Evolutionary conservation across 345 rosid species (phyloP).

Genomic region (Geranium rotundifolium): DNA sequence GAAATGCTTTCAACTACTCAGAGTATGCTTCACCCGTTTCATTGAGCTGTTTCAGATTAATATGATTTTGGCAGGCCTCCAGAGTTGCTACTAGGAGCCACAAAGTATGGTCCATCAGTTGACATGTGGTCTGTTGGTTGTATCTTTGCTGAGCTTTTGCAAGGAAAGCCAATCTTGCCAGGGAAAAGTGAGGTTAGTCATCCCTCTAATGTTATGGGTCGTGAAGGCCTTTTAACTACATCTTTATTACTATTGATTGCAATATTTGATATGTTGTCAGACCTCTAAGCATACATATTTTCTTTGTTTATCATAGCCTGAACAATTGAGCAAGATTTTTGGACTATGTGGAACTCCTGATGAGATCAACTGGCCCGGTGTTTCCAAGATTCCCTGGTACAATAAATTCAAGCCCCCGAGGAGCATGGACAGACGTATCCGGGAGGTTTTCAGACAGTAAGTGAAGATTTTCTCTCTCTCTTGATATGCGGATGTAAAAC

Average conservation of each 20-base stretch:
- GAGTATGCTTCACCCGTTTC: too few species aligned
- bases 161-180: slow-evolving; percentile 85
- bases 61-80: slow-evolving; percentile 55
- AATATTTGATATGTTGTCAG: slow-evolving; percentile 2
- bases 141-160: slow-evolving; percentile 85
- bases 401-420: slow-evolving; percentile 63
- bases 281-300: not conserved
- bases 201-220: not conserved
- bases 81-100: slow-evolving; percentile 87
- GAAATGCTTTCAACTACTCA: not conserved
- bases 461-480: slow-evolving; percentile 15
- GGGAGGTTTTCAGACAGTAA: slow-evolving; percentile 77
- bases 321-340: slow-evolving; percentile 62
- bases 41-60: not conserved
- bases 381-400: slow-evolving; percentile 69
- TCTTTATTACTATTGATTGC: not conserved
- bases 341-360: slow-evolving; percentile 72
- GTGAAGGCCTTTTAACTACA: not conserved
- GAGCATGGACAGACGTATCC: slow-evolving; percentile 63
- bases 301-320: slow-evolving; percentile 31
- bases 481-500: too few species aligned
- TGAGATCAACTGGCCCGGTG: slow-evolving; percentile 68
- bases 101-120: slow-evolving; percentile 90
- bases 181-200: slow-evolving; percentile 73
- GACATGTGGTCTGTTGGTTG: slow-evolving; percentile 99